A percentile compares a stretch with the other conserved stretches of the same genome.
Conservation (phyloP, 2,329 filamentous ascomycete species). For the Drechslerella dactyloides region DNA sequence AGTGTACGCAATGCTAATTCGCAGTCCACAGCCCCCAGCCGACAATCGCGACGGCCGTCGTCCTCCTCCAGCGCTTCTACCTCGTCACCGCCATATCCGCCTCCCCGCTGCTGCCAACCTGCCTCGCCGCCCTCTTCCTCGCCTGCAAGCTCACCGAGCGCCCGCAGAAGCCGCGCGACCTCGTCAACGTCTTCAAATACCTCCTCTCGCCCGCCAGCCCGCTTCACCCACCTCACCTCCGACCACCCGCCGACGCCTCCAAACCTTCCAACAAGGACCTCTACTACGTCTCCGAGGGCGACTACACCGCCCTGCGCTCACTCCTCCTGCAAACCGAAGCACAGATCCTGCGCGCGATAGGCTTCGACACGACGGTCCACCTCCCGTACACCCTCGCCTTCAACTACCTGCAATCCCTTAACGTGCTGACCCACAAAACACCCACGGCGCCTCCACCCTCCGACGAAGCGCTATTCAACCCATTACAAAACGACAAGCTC, state of each 20-base stretch:
- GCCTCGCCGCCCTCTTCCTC: conserved; percentile 80
- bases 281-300: conserved; percentile 75
- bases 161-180: conserved; percentile 76
- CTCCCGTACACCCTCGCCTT: conserved; percentile 85
- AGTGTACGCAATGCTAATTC: conserved; percentile 7
- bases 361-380: conserved; percentile 83
- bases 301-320: conserved; percentile 70
- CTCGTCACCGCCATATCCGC: conserved; percentile 47
- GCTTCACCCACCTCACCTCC: conserved; percentile 60
- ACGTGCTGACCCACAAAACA: conserved; percentile 63
- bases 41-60: conserved; percentile 53
- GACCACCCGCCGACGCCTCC: conserved; percentile 51
- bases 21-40: conserved; percentile 52
- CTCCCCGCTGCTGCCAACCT: conserved; percentile 69
- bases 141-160: conserved; percentile 76
- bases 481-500: conserved; percentile 62
- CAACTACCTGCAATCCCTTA: conserved; percentile 90
- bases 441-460: conserved; percentile 45
- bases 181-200: conserved; percentile 85
- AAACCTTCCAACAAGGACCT: conserved; percentile 56
- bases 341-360: conserved; percentile 74
- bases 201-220: conserved; percentile 69
- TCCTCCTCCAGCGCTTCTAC: conserved; percentile 52
- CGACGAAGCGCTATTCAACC: conserved; percentile 49
- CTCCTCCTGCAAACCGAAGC: conserved; percentile 76